These are phyloP conservation scores for Lenwebbia sp. DNA, from an alignment of 345 rosid species.

Conservation along the genomic window DNA sequence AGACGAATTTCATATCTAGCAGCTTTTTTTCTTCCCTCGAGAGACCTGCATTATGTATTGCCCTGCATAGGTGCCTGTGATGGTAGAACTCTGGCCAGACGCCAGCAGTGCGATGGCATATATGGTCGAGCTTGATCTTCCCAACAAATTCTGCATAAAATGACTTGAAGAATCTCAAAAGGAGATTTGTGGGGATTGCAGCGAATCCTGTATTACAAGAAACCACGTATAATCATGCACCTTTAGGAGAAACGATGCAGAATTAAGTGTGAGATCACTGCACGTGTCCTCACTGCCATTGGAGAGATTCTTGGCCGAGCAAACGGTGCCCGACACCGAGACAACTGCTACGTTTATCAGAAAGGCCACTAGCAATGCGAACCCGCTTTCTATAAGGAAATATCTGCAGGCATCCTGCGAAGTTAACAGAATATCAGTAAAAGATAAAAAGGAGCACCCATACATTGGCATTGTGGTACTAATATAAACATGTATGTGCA, in stretches of 20 bases:
- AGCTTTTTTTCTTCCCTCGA: background rate
- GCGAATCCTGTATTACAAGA: background rate
- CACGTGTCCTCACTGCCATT: background rate
- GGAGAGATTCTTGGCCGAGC: background rate
- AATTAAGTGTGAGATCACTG: background rate
- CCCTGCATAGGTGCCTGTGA: conserved; percentile 1
- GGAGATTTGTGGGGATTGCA: background rate
- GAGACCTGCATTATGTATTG: conserved; percentile 2
- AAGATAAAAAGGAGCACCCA: background rate
- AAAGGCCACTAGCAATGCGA: conserved; percentile 3
- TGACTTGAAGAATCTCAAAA: background rate
- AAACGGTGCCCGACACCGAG: background rate
- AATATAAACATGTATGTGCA: background rate
- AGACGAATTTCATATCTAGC: background rate
- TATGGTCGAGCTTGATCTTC: background rate
- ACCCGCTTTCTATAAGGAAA: conserved; percentile 3
- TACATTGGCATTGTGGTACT: background rate
- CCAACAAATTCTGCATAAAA: background rate
- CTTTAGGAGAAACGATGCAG: conserved; percentile 7
- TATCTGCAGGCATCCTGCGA: background rate
- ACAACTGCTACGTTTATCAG: conserved; percentile 3
- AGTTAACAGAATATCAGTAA: background rate
- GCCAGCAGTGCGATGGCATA: conserved; percentile 3
- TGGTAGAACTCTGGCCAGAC: conserved; percentile 5
- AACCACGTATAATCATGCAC: background rate